Evolutionary conservation across 1,284 basidiomycete species (phyloP), one percentile per base, ranked within the genome.

Genomic region (Crocinoboletus sp.): DNA sequence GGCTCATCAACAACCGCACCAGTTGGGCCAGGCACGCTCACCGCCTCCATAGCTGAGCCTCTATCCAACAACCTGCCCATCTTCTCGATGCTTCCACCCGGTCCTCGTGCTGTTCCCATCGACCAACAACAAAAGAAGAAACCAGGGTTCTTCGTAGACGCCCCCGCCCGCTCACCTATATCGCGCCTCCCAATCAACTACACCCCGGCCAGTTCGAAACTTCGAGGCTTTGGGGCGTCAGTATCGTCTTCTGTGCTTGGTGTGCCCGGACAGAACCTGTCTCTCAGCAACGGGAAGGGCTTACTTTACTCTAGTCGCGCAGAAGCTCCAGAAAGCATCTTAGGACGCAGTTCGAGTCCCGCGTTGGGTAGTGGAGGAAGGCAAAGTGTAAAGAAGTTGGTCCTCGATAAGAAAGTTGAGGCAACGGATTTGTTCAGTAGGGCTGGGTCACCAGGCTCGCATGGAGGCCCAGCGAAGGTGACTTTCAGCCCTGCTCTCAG

Each of bases 341-440:
- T 80, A 22, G 73, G 73, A 19, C 74, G 76, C 25, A 84, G 69
- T 57, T 78, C 82, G 20, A 89, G 87, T 71, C 67, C 93, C 60
- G 70, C 82, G 57, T 61, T 87, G 38, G 73, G 86, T 55, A 82
- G 78, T 48, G 80, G 82, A n/a, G 68, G 69, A 17, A 77, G 87
- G 30, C 81, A 86, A 46, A 96, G 90, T 62, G 91, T 97, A 50
- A 99, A 98, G 76, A 95, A 96, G 65, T 79, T 99, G 43, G 85
- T 94, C 30, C 68, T 98, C 45, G 88, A 94, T 60, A 89, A 84
- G 64, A 87, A 82, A 58, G 72, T 87, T 13, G 84, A 86, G 44
- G 73, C 84, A 12, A 68, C 75, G n/a, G 82, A 88, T 49, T 55
- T 87, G 41, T 84, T 87, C 54, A 71, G 68, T 52, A 79, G 78